A percentile compares a stretch with the other conserved stretches of the same genome.
Conservation (phyloP, 2,329 filamentous ascomycete genomes). For the Neofusicoccum parvum region DNA sequence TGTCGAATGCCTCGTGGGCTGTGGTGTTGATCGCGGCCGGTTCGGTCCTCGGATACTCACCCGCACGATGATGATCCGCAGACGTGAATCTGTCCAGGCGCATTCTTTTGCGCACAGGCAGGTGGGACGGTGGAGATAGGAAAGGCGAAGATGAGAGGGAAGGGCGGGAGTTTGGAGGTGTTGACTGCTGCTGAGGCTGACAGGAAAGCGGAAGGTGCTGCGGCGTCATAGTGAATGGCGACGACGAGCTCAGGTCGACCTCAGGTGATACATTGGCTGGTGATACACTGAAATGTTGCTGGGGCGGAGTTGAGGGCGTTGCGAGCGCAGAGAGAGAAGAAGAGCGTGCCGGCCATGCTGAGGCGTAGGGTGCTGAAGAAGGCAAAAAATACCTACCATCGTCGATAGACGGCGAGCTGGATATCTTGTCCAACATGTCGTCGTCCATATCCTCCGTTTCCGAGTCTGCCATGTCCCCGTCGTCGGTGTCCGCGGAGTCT, state of each 20-base stretch:
- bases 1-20: background rate
- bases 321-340: slow-evolving; percentile 45
- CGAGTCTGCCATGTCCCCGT: slow-evolving; percentile 62
- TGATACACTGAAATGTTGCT: slow-evolving; percentile 23
- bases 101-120: slow-evolving; percentile 33
- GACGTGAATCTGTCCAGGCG: slow-evolving; percentile 33
- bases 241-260: slow-evolving; percentile 40
- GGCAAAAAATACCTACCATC: slow-evolving; percentile 80
- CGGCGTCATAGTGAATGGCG: slow-evolving; percentile 47
- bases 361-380: slow-evolving; percentile 23
- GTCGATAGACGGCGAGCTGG: slow-evolving; percentile 97
- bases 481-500: slow-evolving; percentile 50
- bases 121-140: slow-evolving; percentile 38
- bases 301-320: slow-evolving; percentile 26
- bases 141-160: slow-evolving; percentile 32
- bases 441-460: slow-evolving; percentile 72
- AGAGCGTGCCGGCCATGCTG: slow-evolving; percentile 43
- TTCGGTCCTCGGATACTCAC: slow-evolving; percentile 14
- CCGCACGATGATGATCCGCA: slow-evolving; percentile 48
- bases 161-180: background rate
- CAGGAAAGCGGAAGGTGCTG: slow-evolving; percentile 45
- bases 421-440: slow-evolving; percentile 98
- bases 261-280: slow-evolving; percentile 33
- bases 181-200: slow-evolving; percentile 19
- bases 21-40: background rate